These are phyloP conservation scores for Acrasis kona DNA, from an alignment of 78 protist species.

Conservation along the genomic window DNA sequence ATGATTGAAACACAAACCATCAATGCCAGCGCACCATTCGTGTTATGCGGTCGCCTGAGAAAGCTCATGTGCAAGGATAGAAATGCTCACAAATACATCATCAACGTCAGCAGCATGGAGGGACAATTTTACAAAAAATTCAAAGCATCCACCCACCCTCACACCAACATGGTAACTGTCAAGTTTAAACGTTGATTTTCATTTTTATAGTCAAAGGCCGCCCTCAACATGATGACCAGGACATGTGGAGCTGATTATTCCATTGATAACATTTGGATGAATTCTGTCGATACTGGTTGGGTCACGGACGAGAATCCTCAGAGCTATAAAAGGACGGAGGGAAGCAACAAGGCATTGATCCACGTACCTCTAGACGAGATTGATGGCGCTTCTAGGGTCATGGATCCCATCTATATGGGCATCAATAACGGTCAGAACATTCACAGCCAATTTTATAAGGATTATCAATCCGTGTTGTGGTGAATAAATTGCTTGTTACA, in stretches of 20 bases:
- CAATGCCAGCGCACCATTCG: slow-evolving; percentile 31
- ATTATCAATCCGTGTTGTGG: slow-evolving; percentile 23
- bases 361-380: slow-evolving; percentile 82
- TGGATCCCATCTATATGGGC: slow-evolving; percentile 71
- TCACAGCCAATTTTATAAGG: slow-evolving; percentile 23
- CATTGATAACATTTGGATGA: slow-evolving; percentile 55
- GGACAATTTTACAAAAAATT: slow-evolving; percentile 34
- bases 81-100: slow-evolving; percentile 32
- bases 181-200: not conserved
- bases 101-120: slow-evolving; percentile 92
- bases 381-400: slow-evolving; percentile 84
- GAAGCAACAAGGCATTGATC: not conserved
- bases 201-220: too few relatives aligned
- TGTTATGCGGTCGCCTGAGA: slow-evolving; percentile 21
- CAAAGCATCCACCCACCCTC: slow-evolving; percentile 80
- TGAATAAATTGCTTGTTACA: slow-evolving; percentile 4
- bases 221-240: slow-evolving; percentile 92
- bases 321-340: not conserved
- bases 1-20: slow-evolving; percentile 5
- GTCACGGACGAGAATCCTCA: slow-evolving; percentile 35
- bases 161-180: slow-evolving; percentile 94
- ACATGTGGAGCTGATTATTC: slow-evolving; percentile 60
- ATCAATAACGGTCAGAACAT: not conserved
- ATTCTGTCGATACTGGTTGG: slow-evolving; percentile 75
- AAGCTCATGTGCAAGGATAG: slow-evolving; percentile 1